Evolutionary conservation across 1,284 basidiomycete genomes (phyloP).

Genomic region (Cystobasidium pallidum): DNA sequence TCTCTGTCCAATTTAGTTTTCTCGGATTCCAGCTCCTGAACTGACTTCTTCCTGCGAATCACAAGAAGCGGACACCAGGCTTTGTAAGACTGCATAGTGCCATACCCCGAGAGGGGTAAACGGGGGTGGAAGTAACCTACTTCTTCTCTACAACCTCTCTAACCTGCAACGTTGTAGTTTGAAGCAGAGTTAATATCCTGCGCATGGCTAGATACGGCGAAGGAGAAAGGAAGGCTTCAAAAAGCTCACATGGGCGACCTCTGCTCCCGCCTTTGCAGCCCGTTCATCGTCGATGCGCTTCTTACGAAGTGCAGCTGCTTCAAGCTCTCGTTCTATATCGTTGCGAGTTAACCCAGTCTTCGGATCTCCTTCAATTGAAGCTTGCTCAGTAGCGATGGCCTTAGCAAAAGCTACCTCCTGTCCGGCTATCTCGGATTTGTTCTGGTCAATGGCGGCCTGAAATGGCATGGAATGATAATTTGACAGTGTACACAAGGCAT

Average conservation of each 20-base stretch:
- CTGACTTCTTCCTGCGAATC: conserved; percentile 21
- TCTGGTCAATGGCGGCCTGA: conserved; percentile 41
- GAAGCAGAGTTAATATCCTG: too few species aligned
- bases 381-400: conserved; percentile 38
- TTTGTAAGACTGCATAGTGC: background rate
- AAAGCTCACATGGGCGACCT: conserved; percentile 33
- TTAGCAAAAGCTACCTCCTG: conserved; percentile 42
- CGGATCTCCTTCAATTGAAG: conserved; percentile 12
- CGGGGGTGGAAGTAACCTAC: conserved; percentile 4
- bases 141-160: conserved; percentile 42
- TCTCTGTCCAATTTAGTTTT: conserved; percentile 33
- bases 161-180: conserved; percentile 23
- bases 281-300: conserved; percentile 31
- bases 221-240: too few species aligned
- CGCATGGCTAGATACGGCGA: too few species aligned
- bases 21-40: conserved; percentile 34
- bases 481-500: background rate
- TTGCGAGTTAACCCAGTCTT: conserved; percentile 25
- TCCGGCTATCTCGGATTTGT: conserved; percentile 25
- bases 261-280: conserved; percentile 35
- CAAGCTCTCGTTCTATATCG: conserved; percentile 30
- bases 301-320: conserved; percentile 30
- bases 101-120: too few species aligned
- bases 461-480: background rate
- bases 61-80: too few species aligned